These are phyloP conservation scores for Litsea cubeba DNA, from an alignment of 164 flowering plant genomes.

Conservation along the genomic window DNA sequence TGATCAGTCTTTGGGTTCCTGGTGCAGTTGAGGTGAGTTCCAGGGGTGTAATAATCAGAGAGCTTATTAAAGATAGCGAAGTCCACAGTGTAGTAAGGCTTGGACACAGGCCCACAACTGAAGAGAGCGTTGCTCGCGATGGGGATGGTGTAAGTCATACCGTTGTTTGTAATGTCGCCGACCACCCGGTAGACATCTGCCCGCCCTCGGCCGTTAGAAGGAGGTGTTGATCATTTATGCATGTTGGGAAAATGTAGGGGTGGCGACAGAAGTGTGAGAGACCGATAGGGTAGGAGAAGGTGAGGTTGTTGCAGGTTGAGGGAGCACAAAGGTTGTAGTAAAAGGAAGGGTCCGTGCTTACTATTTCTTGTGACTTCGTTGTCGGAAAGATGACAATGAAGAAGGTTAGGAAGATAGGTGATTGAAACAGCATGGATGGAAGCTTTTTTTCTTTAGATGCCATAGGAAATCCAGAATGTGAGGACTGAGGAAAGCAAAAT, in stretches of 20 bases:
- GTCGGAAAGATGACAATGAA: neutral
- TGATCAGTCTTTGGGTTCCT: neutral
- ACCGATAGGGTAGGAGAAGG: neutral
- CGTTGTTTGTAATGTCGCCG: neutral
- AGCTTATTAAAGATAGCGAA: neutral
- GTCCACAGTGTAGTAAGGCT: neutral
- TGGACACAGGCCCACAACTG: slow-evolving; percentile 2
- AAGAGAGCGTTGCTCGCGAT: neutral
- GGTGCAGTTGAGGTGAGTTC: slow-evolving; percentile 10
- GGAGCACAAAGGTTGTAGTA: slow-evolving; percentile 4
- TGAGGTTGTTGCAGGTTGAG: neutral
- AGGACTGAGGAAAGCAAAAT: too few relatives aligned
- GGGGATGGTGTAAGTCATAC: neutral
- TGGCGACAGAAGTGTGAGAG: neutral
- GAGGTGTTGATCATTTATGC: slow-evolving; percentile 7
- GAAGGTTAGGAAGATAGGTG: neutral
- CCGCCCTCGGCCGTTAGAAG: neutral
- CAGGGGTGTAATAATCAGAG: neutral
- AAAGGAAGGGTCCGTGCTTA: slow-evolving; percentile 3
- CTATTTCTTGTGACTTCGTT: neutral
- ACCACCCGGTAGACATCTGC: neutral
- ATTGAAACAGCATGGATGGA: neutral
- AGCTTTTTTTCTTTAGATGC: too few relatives aligned
- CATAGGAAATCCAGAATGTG: too few relatives aligned
- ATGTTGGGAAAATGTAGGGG: neutral